Evolutionary conservation across 345 rosid genomes (phyloP).

Genomic region (Eucalyptus tenuipes): DNA sequence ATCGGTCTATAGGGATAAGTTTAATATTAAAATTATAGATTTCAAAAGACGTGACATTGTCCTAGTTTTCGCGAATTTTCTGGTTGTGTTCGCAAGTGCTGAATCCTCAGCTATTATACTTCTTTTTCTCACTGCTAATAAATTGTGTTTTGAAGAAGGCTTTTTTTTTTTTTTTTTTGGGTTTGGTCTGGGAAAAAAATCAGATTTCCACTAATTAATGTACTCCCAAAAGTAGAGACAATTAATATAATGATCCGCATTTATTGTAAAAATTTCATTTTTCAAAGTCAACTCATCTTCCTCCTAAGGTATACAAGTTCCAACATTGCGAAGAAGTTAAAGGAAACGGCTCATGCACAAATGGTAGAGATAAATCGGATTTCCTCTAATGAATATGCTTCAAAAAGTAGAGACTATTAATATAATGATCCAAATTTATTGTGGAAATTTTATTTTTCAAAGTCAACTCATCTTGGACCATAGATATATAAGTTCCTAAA

Average conservation of each 20-base stretch:
- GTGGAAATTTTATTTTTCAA: neutral
- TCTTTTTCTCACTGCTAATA: neutral
- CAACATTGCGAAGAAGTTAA: neutral
- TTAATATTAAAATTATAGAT: neutral
- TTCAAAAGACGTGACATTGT: neutral
- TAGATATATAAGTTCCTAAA: neutral
- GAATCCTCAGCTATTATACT: neutral
- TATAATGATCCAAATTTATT: neutral
- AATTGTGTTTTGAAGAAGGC: neutral
- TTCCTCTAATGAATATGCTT: neutral
- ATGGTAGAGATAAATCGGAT: neutral
- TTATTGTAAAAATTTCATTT: neutral
- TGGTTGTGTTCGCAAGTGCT: neutral
- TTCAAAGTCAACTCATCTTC: neutral
- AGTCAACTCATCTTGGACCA: neutral
- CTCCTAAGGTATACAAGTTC: neutral
- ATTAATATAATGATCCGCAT: neutral
- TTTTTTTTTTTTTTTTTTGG: no score
- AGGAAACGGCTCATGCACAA: neutral
- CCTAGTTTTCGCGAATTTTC: neutral
- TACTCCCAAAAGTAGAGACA: neutral
- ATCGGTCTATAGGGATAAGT: neutral
- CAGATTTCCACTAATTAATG: neutral
- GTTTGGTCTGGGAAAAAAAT: neutral
- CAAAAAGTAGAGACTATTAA: neutral